These are phyloP conservation scores for Chara braunii DNA, from an alignment of 139 green algal genomes.

Conservation along the genomic window DNA sequence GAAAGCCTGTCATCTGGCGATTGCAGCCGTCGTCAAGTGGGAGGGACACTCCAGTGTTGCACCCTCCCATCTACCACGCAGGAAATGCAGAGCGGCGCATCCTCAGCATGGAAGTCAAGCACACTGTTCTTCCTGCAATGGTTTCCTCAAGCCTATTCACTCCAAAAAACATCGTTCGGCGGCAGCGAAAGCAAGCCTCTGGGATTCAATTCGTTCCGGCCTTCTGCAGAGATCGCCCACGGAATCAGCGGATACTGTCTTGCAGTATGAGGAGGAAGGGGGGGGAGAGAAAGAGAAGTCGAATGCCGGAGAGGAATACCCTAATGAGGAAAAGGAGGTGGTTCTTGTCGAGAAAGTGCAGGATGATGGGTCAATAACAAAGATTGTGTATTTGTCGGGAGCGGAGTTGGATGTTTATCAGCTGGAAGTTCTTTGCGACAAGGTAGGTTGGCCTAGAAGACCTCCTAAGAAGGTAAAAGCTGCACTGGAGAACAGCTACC, in stretches of 20 bases:
- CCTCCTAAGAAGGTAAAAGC: constrained; percentile 70
- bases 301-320: neutral
- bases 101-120: no score
- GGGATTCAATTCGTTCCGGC: no score
- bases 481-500: constrained; percentile 80
- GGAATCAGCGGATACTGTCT: neutral
- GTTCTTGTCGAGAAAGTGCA: constrained; percentile 31
- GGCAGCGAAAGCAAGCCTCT: no score
- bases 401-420: constrained; percentile 60
- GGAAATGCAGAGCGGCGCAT: no score
- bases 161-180: no score
- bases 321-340: constrained; percentile 3
- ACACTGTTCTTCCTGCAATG: no score
- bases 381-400: constrained; percentile 72
- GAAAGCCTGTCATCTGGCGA: no score
- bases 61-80: no score
- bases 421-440: constrained; percentile 75
- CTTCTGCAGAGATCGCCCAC: no score
- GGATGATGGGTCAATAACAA: constrained; percentile 49
- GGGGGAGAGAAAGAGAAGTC: constrained; percentile 6
- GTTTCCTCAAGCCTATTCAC: no score
- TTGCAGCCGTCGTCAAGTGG: no score
- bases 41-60: no score
- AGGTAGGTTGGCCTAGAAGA: constrained; percentile 82
- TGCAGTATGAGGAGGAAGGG: neutral